Evolutionary conservation across 2,329 filamentous ascomycete species (phyloP), one percentile per base, ranked within the genome.

Genomic region (Ceratocystis lukuohia): DNA sequence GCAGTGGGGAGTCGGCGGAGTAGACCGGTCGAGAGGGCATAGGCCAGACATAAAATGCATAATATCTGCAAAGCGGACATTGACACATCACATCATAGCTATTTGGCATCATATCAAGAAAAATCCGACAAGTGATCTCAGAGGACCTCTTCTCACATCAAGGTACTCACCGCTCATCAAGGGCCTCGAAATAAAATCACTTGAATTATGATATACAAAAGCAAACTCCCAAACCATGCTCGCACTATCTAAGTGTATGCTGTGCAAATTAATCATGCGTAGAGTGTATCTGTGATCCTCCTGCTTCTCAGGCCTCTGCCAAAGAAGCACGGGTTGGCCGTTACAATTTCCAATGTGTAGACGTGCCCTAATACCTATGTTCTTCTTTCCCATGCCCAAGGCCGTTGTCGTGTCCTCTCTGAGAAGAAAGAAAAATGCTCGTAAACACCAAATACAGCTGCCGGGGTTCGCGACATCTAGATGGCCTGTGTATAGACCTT

Each of bases 1-100:
- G 82, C 70, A 80, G 79, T 44, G 81, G 80, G 69, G 74, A 75
- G 66, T 69, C 71, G 22, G 69, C 70, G 48, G 70, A 72, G 53
- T 68, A 64, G 48, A 7, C 17, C 59, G 37, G 37, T 48, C n/a
- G 62, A 30, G 17, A 44, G 44, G n/a, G 30, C 22, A 46, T 37
- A 53, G 22, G 41, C 37, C 37, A 22, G 10, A 46, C 41, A 33
- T 12, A 41, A 41, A 41, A 41, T 41, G 37, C 37, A 15, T 15
- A 41, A 41, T 41, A 15, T 41, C 3, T 41, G 12, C 37, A 41
- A 41, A 15, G 12, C 10, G 12, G 37, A 41, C 3, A 5, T 5
- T 7, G 6, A 41, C 37, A 41, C 37, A 15, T 41, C 12, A 41
- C 37, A 15, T 41, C 10, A 41, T 12, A 41, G 37, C 37, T 41